Conservation (phyloP, 2,329 filamentous ascomycete species). For the Fusarium domesticum region DNA sequence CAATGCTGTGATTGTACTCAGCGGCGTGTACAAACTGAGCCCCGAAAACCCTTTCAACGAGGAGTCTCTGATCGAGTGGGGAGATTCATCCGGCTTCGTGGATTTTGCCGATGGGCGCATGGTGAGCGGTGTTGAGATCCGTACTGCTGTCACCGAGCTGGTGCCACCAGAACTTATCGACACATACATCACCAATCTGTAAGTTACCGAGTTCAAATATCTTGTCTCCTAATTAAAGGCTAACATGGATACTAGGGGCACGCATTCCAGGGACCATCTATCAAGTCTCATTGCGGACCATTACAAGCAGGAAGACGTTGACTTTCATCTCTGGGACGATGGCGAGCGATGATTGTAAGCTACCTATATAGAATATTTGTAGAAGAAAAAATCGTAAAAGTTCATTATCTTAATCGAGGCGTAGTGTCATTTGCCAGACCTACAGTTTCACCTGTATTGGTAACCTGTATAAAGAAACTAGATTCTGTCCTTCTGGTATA, state of each 20-base stretch:
- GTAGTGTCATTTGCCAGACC: background rate
- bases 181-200: constrained; percentile 78
- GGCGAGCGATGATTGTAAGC: constrained; percentile 24
- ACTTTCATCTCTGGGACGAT: constrained; percentile 50
- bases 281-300: constrained; percentile 72
- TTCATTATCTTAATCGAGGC: constrained; percentile 2
- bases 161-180: constrained; percentile 73
- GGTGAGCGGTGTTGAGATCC: constrained; percentile 73
- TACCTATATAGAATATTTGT: constrained; percentile 4
- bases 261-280: constrained; percentile 68
- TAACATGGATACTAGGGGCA: constrained; percentile 46
- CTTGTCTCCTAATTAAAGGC: constrained; percentile 1
- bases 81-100: constrained; percentile 73
- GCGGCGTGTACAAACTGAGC: constrained; percentile 90
- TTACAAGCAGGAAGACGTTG: constrained; percentile 70
- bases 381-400: constrained; percentile 18
- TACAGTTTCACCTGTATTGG: too few relatives aligned
- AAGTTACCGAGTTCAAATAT: constrained; percentile 34
- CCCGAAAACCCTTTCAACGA: constrained; percentile 84
- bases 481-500: too few relatives aligned
- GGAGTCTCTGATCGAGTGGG: constrained; percentile 80
- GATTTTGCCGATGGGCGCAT: constrained; percentile 76
- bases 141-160: constrained; percentile 79
- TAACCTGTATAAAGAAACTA: too few relatives aligned
- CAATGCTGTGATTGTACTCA: constrained; percentile 83